phyloP scores from a whole-genome alignment of 768 basidiomycete genomes.

The Chalciporus sphaerocephalus region DNA sequence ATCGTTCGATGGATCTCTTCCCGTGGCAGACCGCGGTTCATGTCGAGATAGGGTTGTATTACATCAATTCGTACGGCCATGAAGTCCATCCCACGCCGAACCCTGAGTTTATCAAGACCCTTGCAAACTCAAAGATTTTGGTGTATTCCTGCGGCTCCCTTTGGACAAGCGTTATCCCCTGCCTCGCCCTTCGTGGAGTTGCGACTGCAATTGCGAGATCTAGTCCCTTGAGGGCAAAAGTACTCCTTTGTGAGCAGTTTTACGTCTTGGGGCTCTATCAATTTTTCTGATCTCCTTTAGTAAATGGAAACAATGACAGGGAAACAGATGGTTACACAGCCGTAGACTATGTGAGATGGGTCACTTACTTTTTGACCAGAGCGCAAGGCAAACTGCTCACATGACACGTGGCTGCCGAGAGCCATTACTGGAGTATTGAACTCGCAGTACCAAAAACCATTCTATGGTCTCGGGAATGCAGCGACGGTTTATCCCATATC shows the following conservation, averaged over 20 bases:
- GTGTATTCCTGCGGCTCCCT: conserved; percentile 93
- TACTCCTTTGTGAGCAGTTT: conserved; percentile 66
- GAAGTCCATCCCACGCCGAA: conserved; percentile 91
- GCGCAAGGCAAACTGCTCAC: not conserved
- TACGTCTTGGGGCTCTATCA: not conserved
- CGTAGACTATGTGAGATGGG: conserved; percentile 74
- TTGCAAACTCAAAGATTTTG: conserved; percentile 59
- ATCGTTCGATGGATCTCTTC: conserved; percentile 17
- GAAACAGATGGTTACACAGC: conserved; percentile 87
- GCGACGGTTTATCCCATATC: conserved; percentile 66
- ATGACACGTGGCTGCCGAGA: conserved; percentile 33
- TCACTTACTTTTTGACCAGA: conserved; percentile 14
- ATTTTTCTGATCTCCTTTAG: conserved; percentile 37
- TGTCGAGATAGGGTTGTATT: conserved; percentile 58
- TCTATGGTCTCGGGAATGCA: conserved; percentile 55
- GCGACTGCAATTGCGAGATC: conserved; percentile 75
- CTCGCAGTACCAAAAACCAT: conserved; percentile 44
- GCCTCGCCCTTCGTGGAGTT: conserved; percentile 79
- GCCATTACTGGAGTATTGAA: conserved; percentile 71
- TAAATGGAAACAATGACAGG: conserved; percentile 84
- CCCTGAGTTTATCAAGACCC: conserved; percentile 64
- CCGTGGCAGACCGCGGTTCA: conserved; percentile 1
- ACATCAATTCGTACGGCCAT: conserved; percentile 88
- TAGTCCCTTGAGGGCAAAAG: conserved; percentile 65
- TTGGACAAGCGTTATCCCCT: conserved; percentile 95